These are phyloP conservation scores for Golubevia pallescens DNA, from an alignment of 1,284 basidiomycete genomes.

Conservation along the genomic window DNA sequence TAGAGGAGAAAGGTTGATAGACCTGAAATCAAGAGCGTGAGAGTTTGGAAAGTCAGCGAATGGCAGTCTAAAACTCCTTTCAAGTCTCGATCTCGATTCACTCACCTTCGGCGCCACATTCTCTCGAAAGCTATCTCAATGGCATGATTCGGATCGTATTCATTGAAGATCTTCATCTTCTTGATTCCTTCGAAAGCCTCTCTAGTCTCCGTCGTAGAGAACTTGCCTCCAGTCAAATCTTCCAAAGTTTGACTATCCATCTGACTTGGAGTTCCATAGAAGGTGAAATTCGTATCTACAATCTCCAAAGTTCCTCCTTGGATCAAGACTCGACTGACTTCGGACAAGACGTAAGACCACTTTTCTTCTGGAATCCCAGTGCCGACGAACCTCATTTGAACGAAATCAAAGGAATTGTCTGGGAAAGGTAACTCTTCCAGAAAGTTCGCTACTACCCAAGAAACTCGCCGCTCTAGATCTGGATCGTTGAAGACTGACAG, in stretches of 20 bases:
- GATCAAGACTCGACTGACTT: slow-evolving; percentile 26
- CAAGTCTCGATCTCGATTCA: not conserved
- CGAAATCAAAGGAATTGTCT: slow-evolving; percentile 41
- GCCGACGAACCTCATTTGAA: slow-evolving; percentile 32
- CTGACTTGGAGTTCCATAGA: slow-evolving; percentile 28
- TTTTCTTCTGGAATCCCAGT: slow-evolving; percentile 34
- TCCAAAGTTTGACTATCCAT: slow-evolving; percentile 15
- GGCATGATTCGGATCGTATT: slow-evolving; percentile 10
- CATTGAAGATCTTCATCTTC: slow-evolving; percentile 6
- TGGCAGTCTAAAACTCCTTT: not conserved
- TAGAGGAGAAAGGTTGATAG: slow-evolving; percentile 31
- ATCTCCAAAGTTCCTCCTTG: slow-evolving; percentile 37
- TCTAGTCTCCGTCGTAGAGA: not conserved
- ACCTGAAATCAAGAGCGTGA: slow-evolving; percentile 3
- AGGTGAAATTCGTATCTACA: slow-evolving; percentile 32
- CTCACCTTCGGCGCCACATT: slow-evolving; percentile 21
- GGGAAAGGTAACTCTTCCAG: slow-evolving; percentile 44
- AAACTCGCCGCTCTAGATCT: slow-evolving; percentile 31
- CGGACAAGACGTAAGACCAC: slow-evolving; percentile 31
- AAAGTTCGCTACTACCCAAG: slow-evolving; percentile 48
- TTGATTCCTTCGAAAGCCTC: slow-evolving; percentile 18
- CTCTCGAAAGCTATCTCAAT: slow-evolving; percentile 30
- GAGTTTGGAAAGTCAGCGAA: not conserved
- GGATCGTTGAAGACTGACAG: slow-evolving; percentile 20
- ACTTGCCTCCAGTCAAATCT: not conserved